Conservation (phyloP, 441 rosid genomes). For the Adansonia rubrostipa region DNA sequence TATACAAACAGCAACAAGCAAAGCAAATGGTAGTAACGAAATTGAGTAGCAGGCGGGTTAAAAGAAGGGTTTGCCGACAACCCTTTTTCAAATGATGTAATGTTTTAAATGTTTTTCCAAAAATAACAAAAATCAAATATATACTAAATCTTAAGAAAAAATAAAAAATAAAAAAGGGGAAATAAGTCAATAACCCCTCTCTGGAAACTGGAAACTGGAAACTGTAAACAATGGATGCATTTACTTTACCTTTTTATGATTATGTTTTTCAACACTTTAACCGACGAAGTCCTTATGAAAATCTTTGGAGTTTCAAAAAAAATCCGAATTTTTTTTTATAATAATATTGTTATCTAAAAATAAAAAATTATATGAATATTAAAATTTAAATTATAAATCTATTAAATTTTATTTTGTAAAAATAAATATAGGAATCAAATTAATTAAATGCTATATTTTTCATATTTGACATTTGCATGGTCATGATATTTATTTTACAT, state of each 20-base stretch:
- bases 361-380: too few relatives aligned
- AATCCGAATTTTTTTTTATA: too few relatives aligned
- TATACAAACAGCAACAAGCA: background rate
- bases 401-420: too few relatives aligned
- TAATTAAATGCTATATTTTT: background rate
- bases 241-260: background rate
- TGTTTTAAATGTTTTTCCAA: background rate
- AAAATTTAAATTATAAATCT: too few relatives aligned
- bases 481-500: slow-evolving; percentile 34
- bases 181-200: background rate
- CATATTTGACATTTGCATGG: slow-evolving; percentile 31
- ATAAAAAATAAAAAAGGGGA: too few relatives aligned
- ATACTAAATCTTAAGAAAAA: background rate
- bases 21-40: slow-evolving; percentile 5
- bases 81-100: slow-evolving; percentile 40
- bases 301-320: background rate
- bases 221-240: background rate
- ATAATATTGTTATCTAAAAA: too few relatives aligned
- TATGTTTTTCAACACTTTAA: background rate
- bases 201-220: background rate
- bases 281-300: background rate
- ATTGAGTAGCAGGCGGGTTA: slow-evolving; percentile 1
- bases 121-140: background rate
- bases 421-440: too few relatives aligned
- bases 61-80: slow-evolving; percentile 64